Conservation (phyloP, 129 eudicot species). For the Pulicaria dysenterica region DNA sequence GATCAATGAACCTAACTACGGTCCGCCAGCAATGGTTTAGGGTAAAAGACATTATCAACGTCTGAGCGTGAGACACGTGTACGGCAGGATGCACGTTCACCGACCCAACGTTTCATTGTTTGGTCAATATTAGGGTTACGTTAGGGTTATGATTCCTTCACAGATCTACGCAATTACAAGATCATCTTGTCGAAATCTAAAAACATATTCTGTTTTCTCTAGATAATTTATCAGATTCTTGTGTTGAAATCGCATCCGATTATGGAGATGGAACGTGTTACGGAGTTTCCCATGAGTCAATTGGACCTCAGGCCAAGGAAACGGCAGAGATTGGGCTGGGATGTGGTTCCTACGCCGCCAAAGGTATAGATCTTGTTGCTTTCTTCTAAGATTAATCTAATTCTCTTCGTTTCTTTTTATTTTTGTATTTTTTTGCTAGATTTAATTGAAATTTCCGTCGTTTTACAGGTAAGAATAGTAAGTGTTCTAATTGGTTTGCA, state of each 20-base stretch:
- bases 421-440: constrained; percentile 30
- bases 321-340: constrained; percentile 89
- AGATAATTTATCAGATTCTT: neutral
- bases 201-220: neutral
- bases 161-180: constrained; percentile 16
- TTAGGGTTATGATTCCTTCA: constrained; percentile 30
- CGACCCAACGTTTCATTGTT: constrained; percentile 31
- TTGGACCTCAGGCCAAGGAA: constrained; percentile 82
- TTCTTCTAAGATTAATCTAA: neutral
- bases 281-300: constrained; percentile 70
- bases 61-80: constrained; percentile 48
- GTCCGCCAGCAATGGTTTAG: constrained; percentile 22
- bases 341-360: constrained; percentile 64
- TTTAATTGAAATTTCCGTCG: constrained; percentile 28
- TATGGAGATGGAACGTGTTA: constrained; percentile 94
- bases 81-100: constrained; percentile 49
- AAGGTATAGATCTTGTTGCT: constrained; percentile 49
- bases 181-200: neutral
- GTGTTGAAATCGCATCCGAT: neutral
- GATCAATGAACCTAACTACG: constrained; percentile 16
- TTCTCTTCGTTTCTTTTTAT: constrained; percentile 13
- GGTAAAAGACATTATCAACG: constrained; percentile 22
- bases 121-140: constrained; percentile 54
- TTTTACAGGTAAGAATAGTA: constrained; percentile 29
- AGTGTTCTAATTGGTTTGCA: neutral